Percentiles rank a stretch among this genome's conserved stretches.
These are phyloP conservation scores for Trichoderma hamatum DNA, from an alignment of 2,329 filamentous ascomycete species.

Conservation along the genomic window DNA sequence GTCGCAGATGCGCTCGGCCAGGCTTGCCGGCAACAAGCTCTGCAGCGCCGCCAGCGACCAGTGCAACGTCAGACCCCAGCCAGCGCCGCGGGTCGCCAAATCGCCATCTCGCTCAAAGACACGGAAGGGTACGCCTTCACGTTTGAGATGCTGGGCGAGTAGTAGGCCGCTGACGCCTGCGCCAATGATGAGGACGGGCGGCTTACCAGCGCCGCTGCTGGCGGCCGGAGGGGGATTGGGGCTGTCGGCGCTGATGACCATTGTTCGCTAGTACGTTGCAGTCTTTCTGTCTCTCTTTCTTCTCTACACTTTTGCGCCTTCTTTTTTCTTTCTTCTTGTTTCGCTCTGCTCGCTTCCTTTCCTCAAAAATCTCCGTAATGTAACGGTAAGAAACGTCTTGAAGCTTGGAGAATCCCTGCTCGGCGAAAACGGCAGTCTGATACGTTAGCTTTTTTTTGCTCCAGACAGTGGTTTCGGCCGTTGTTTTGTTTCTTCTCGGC, in stretches of 20 bases:
- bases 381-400: slow-evolving; percentile 9
- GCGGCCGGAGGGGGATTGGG: background rate
- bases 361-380: background rate
- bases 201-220: background rate
- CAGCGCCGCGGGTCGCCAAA: slow-evolving; percentile 51
- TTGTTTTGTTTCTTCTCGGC: background rate
- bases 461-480: background rate
- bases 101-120: slow-evolving; percentile 58
- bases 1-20: slow-evolving; percentile 50
- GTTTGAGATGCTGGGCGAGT: slow-evolving; percentile 42
- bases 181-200: slow-evolving; percentile 42
- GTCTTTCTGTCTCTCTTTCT: background rate
- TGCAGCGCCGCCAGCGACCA: slow-evolving; percentile 61
- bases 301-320: no score
- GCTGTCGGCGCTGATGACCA: slow-evolving; percentile 19
- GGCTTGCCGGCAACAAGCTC: slow-evolving; percentile 52
- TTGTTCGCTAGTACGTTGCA: background rate
- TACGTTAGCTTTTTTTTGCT: background rate
- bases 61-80: slow-evolving; percentile 67
- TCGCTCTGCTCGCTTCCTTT: background rate
- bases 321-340: background rate
- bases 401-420: slow-evolving; percentile 16
- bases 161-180: slow-evolving; percentile 44
- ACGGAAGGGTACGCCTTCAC: slow-evolving; percentile 44
- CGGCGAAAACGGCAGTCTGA: background rate